A percentile compares a stretch with the other conserved stretches of the same genome.
Conservation (phyloP, 139 green algal species). For the Desmodesmus armatus region DNA sequence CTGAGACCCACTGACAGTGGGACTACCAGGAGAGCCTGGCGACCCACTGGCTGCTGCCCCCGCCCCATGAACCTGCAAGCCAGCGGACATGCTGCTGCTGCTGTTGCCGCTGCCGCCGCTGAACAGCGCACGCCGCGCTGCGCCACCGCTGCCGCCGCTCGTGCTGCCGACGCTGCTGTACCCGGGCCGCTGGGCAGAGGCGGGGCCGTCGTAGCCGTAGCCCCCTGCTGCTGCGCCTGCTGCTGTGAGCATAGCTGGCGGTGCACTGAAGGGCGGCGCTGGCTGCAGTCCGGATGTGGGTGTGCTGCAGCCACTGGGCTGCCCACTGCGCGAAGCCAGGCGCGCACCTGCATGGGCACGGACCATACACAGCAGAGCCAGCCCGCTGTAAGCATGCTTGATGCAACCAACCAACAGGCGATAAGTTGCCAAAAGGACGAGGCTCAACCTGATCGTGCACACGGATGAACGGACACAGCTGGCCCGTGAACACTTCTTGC, state of each 20-base stretch:
- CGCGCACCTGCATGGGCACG: neutral
- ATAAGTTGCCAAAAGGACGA: neutral
- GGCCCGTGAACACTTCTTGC: no score
- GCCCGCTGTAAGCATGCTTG: neutral
- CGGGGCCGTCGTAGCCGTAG: no score
- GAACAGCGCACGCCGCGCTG: no score
- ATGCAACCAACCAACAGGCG: neutral
- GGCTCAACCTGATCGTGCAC: no score
- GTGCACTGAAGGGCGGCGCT: neutral
- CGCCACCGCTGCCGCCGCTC: neutral
- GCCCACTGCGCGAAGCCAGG: neutral
- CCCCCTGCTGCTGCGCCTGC: neutral
- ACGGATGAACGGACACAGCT: no score
- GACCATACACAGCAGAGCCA: no score
- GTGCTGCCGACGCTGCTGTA: neutral
- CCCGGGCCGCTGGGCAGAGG: neutral
- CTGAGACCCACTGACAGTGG: no score
- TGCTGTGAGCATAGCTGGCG: neutral
- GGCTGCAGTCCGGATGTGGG: neutral
- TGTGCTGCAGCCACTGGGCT: no score
- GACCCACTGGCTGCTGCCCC: neutral
- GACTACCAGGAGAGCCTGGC: no score
- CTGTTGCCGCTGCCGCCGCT: neutral
- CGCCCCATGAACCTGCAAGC: neutral
- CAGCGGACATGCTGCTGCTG: constrained; percentile 7